These are phyloP conservation scores for Botrytis fabae DNA, from an alignment of 2,329 filamentous ascomycete genomes.

Conservation along the genomic window DNA sequence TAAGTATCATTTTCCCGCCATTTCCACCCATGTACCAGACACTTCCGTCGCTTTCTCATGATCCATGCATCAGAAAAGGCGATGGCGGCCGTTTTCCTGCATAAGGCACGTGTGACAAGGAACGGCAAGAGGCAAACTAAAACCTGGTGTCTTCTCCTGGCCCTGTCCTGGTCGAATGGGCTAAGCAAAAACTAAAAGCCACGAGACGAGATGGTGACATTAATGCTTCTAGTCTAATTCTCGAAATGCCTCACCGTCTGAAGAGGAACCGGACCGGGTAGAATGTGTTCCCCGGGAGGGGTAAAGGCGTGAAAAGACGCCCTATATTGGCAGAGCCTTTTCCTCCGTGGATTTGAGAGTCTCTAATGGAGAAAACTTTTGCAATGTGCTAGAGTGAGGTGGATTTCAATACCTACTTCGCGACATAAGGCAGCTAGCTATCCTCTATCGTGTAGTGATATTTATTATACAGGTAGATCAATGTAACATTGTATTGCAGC, in stretches of 20 bases:
- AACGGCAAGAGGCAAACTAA: constrained; percentile 10
- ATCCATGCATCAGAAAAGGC: not conserved
- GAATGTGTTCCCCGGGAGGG: not conserved
- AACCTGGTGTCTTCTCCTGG: not conserved
- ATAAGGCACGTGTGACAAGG: constrained; percentile 20
- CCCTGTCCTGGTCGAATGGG: not conserved
- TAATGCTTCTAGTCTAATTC: constrained; percentile 17
- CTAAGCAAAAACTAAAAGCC: constrained; percentile 14
- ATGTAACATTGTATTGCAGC: not conserved
- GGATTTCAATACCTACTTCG: not conserved
- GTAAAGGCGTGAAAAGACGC: not conserved
- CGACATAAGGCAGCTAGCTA: not conserved
- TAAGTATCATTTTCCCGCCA: not conserved
- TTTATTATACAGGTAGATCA: not conserved
- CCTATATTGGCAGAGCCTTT: not conserved
- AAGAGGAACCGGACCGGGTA: not conserved
- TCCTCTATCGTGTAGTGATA: not conserved
- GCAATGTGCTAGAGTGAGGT: not conserved
- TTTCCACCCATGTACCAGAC: not conserved
- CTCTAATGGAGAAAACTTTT: not conserved
- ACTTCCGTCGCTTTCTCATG: not conserved
- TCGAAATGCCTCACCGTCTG: constrained; percentile 19
- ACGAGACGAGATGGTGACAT: constrained; percentile 6
- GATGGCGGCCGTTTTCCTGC: constrained; percentile 22
- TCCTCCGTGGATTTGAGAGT: not conserved